Percentiles rank a stretch among this genome's conserved stretches.
These are phyloP conservation scores for Exophiala sideris DNA, from an alignment of 2,329 filamentous ascomycete species.

Conservation along the genomic window DNA sequence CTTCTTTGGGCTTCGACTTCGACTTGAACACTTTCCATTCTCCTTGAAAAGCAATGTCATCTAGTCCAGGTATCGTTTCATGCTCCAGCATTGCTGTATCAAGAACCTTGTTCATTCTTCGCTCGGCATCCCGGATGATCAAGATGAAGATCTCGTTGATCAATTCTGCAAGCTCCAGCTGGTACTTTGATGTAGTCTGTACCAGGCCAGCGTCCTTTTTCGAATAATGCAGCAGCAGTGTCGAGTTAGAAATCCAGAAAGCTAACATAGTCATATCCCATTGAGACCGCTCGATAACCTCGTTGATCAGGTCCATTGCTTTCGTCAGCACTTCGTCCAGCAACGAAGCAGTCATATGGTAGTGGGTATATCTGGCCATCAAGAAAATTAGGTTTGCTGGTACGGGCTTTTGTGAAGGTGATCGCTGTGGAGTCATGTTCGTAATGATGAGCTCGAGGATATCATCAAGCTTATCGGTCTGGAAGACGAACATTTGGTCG, in stretches of 20 bases:
- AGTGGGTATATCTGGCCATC: constrained; percentile 92
- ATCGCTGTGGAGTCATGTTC: constrained; percentile 94
- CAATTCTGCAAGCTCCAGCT: constrained; percentile 86
- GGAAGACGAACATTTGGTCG: constrained; percentile 99
- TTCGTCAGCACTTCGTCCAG: constrained; percentile 75
- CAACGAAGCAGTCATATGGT: constrained; percentile 84
- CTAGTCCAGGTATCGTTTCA: constrained; percentile 95
- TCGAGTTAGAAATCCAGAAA: constrained; percentile 98
- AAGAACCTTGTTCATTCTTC: constrained; percentile 91
- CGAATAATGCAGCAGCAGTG: constrained; percentile 88
- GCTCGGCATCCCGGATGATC: constrained; percentile 92
- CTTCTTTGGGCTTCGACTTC: constrained; percentile 81
- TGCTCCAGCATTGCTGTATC: constrained; percentile 94
- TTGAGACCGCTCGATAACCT: constrained; percentile 86
- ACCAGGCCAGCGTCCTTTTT: constrained; percentile 87
- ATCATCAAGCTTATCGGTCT: constrained; percentile 84
- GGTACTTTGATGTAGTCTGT: constrained; percentile 79
- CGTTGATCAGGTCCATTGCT: constrained; percentile 94
- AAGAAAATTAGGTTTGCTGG: constrained; percentile 96
- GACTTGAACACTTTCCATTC: constrained; percentile 97
- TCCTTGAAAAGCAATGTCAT: constrained; percentile 94
- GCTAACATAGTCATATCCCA: constrained; percentile 99
- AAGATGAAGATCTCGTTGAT: constrained; percentile 98
- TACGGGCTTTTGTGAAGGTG: constrained; percentile 94
- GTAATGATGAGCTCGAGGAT: constrained; percentile 96